These are phyloP conservation scores for Linanthus parryae DNA, from an alignment of 148 eudicot species.

Conservation along the genomic window DNA sequence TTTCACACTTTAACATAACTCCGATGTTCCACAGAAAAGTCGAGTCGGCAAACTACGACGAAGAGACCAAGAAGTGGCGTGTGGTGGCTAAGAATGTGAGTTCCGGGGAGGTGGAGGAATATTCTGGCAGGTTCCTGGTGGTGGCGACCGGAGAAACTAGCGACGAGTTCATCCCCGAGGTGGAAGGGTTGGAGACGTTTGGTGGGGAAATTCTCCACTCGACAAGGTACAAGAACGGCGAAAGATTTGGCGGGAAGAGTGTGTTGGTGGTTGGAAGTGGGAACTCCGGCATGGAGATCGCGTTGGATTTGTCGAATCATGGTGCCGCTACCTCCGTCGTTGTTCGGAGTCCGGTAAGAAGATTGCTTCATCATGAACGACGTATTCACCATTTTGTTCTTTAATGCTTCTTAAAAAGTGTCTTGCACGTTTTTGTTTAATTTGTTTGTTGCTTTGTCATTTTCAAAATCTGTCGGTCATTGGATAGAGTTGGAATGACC, in stretches of 20 bases:
- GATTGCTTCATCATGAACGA: not conserved
- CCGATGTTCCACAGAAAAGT: conserved; percentile 45
- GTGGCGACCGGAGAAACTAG: conserved; percentile 72
- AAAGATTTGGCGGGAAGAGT: conserved; percentile 29
- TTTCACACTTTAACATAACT: conserved; percentile 37
- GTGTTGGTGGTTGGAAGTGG: conserved; percentile 85
- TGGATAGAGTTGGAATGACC: not conserved
- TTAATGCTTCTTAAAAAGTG: not conserved
- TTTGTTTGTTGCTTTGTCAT: not conserved
- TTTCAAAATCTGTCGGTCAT: not conserved
- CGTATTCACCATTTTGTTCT: too few species aligned
- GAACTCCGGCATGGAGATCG: conserved; percentile 89
- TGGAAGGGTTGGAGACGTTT: conserved; percentile 50
- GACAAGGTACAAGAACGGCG: conserved; percentile 49
- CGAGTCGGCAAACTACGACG: conserved; percentile 36
- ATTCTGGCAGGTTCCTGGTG: conserved; percentile 54
- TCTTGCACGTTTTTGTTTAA: not conserved
- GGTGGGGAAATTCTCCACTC: conserved; percentile 65
- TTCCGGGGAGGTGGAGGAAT: conserved; percentile 32
- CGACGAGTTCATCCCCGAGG: conserved; percentile 43
- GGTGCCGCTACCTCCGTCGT: conserved; percentile 60
- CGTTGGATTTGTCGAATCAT: conserved; percentile 49
- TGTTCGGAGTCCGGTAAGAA: conserved; percentile 55
- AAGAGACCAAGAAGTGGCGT: conserved; percentile 31
- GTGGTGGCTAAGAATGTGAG: conserved; percentile 15